Evolutionary conservation across 1,284 basidiomycete genomes (phyloP), one percentile per base, ranked within the genome.

Genomic region (Cutaneotrichosporon sp.): DNA sequence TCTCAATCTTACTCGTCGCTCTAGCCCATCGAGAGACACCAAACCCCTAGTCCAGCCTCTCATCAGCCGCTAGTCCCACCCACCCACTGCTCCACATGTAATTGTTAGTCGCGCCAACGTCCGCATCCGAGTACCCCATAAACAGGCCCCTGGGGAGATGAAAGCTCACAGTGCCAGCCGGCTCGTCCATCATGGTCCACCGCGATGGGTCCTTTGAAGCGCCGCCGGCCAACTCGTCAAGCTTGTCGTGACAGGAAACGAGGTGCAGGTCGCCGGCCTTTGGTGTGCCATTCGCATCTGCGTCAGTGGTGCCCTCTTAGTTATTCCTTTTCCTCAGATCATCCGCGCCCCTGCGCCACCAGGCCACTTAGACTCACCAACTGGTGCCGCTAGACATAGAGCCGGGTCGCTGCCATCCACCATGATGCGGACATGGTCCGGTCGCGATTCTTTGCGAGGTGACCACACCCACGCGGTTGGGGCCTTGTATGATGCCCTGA

Each of bases 111-210:
- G 55, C 36, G 11, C 36, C 55, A 18, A 56, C 55, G 4, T 14
- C 26, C 21, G 5, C 13, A 22, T 22, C 22, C 5, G 22, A 42
- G 38, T 56, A 56, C 38, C 55, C 55, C 16, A 56, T 21, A 8
- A 56, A 56, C 36, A 56, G 38, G 38, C 36, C 55, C 36, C 13
- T 42, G 55, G 36, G 55, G 36, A 56, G 21, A 10, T 42, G 55
- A 21, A 56, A 53, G 51, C 51, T 53, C 14, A 46, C 42, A 16
- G 30, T 34, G 31, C 51, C 16, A 3, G 18, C 51, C 7, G 31
- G 31, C 51, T 31, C 18, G 18, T 31, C 51, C 31, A 16, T 53
- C 30, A n/a, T 30, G 13, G 30, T 53, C 51, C 51, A 53, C 8
- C 26, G 51, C 31, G 51, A 14, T 18, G 51, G 30, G 18, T 53